Evolutionary conservation across 2,329 filamentous ascomycete species (phyloP).

Genomic region (Ilyonectria sp.): DNA sequence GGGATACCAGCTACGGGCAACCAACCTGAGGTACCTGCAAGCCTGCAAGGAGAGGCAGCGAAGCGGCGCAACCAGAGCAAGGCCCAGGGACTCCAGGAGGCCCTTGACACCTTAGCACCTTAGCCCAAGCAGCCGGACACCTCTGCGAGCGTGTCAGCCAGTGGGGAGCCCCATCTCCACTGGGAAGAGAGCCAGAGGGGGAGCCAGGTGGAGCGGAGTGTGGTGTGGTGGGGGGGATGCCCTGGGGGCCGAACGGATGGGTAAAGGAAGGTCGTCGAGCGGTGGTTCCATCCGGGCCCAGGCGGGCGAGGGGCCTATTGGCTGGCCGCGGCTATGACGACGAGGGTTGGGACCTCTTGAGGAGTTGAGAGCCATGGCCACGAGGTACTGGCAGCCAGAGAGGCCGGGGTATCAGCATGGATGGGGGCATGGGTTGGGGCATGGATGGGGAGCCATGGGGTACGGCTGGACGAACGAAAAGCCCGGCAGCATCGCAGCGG

Average conservation of each 20-base stretch:
- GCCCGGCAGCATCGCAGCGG: background rate
- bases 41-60: too few species aligned
- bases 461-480: conserved; percentile 1
- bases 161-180: conserved; percentile 15
- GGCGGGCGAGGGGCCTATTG: conserved; percentile 42
- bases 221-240: conserved; percentile 37
- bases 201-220: conserved; percentile 29
- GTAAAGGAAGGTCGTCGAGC: conserved; percentile 36
- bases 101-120: conserved; percentile 24
- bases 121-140: conserved; percentile 18
- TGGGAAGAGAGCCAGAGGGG: conserved; percentile 2
- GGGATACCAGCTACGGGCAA: background rate
- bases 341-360: conserved; percentile 19
- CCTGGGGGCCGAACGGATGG: conserved; percentile 14
- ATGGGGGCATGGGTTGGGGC: conserved; percentile 11
- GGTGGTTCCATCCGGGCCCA: conserved; percentile 41
- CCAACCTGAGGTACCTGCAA: background rate
- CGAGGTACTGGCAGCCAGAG: conserved; percentile 20
- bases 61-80: too few species aligned
- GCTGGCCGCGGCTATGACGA: conserved; percentile 26
- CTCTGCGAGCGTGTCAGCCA: conserved; percentile 12
- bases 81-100: background rate
- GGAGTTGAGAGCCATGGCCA: conserved; percentile 31
- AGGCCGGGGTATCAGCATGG: conserved; percentile 27
- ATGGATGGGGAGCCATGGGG: conserved; percentile 22